phyloP scores from a whole-genome alignment of 2,329 filamentous ascomycete species.

The Oidium heveae region DNA sequence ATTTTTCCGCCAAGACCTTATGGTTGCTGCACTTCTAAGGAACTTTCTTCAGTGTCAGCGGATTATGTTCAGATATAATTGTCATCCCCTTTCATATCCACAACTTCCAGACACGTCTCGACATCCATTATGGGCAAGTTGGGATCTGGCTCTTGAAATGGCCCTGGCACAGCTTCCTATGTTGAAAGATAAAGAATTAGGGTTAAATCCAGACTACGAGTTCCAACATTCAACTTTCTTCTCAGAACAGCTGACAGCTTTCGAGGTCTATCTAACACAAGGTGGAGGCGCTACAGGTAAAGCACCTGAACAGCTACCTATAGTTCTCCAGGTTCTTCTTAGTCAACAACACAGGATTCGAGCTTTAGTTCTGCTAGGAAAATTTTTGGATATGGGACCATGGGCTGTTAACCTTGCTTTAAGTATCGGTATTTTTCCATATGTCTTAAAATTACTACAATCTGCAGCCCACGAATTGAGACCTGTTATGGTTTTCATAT shows the following conservation, averaged over 20 bases:
- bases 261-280: conserved; percentile 77
- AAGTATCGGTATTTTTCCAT: conserved; percentile 95
- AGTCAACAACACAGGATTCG: conserved; percentile 86
- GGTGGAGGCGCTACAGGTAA: conserved; percentile 66
- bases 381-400: conserved; percentile 82
- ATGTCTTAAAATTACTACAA: conserved; percentile 89
- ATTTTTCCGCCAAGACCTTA: conserved; percentile 87
- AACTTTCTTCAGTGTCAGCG: conserved; percentile 89
- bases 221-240: conserved; percentile 94
- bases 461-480: conserved; percentile 87
- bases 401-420: conserved; percentile 97
- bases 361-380: conserved; percentile 72
- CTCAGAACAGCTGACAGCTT: conserved; percentile 86
- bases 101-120: conserved; percentile 84
- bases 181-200: conserved; percentile 53
- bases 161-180: conserved; percentile 72
- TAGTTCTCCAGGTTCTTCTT: conserved; percentile 82
- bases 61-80: conserved; percentile 90
- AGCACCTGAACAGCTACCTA: conserved; percentile 80
- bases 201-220: conserved; percentile 42
- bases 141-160: conserved; percentile 93
- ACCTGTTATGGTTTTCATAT: conserved; percentile 98
- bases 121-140: conserved; percentile 88
- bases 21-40: conserved; percentile 93
- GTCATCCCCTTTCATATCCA: conserved; percentile 78